Conservation (phyloP, 306 rosid genomes). For the Arachis stenosperma region DNA sequence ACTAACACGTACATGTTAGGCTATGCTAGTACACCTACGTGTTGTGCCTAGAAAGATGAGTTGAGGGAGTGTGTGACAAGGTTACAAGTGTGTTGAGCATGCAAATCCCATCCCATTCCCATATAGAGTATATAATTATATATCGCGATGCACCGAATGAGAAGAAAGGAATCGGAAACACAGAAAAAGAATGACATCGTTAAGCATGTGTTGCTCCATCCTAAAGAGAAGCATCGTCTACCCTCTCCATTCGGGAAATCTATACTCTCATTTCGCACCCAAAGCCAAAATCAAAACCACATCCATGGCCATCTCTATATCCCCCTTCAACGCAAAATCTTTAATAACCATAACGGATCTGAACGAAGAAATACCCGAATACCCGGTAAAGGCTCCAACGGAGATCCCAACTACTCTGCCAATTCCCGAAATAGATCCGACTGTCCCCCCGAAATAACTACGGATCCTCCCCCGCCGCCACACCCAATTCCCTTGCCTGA, state of each 20-base stretch:
- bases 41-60: too few relatives aligned
- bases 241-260: constrained; percentile 33
- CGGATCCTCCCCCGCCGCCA: constrained; percentile 36
- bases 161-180: not conserved
- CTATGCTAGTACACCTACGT: too few relatives aligned
- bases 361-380: constrained; percentile 14
- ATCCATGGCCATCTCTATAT: not conserved
- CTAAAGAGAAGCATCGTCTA: constrained; percentile 40
- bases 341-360: not conserved
- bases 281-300: not conserved
- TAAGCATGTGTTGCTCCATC: constrained; percentile 46
- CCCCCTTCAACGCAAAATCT: not conserved
- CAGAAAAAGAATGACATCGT: constrained; percentile 38
- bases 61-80: too few relatives aligned
- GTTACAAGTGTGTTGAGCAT: too few relatives aligned
- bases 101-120: too few relatives aligned
- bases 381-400: constrained; percentile 39
- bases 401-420: constrained; percentile 37
- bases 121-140: too few relatives aligned
- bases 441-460: constrained; percentile 46
- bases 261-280: not conserved
- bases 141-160: too few relatives aligned
- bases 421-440: constrained; percentile 43
- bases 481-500: constrained; percentile 43
- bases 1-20: too few relatives aligned